Evolutionary conservation across 2,329 filamentous ascomycete species (phyloP).

Genomic region (Aspergillus sp.): DNA sequence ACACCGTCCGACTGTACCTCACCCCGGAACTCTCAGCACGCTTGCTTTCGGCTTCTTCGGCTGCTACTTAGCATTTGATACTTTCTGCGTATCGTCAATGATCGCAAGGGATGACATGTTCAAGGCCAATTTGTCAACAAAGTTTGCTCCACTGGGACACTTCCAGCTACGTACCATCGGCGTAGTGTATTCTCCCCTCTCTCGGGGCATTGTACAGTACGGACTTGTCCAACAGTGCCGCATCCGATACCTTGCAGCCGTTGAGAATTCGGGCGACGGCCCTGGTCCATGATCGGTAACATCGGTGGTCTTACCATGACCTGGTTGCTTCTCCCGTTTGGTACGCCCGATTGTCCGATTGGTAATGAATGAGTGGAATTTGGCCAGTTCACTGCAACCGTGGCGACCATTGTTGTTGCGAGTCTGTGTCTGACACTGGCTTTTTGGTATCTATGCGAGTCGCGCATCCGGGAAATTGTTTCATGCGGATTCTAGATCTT

Average conservation of each 20-base stretch:
- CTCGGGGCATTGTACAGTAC: constrained; percentile 60
- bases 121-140: constrained; percentile 45
- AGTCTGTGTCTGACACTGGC: constrained; percentile 53
- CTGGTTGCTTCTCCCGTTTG: constrained; percentile 57
- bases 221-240: constrained; percentile 60
- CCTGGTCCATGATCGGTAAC: constrained; percentile 66
- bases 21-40: constrained; percentile 58
- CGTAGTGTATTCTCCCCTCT: constrained; percentile 20
- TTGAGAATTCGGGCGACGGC: constrained; percentile 59
- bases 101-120: constrained; percentile 67
- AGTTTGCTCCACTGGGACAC: constrained; percentile 59
- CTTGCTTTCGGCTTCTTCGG: constrained; percentile 53
- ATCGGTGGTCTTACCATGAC: constrained; percentile 60
- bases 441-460: constrained; percentile 42
- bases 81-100: constrained; percentile 52
- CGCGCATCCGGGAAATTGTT: constrained; percentile 48
- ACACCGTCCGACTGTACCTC: constrained; percentile 60
- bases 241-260: constrained; percentile 61
- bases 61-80: constrained; percentile 56
- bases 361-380: constrained; percentile 58
- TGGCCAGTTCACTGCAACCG: constrained; percentile 48
- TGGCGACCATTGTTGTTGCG: constrained; percentile 46
- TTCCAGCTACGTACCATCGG: constrained; percentile 58
- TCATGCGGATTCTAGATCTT: constrained; percentile 49
- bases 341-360: constrained; percentile 59